Evolutionary conservation across 768 basidiomycete genomes (phyloP), one percentile per base, ranked within the genome.

Genomic region (Rhodotorula babjevae): DNA sequence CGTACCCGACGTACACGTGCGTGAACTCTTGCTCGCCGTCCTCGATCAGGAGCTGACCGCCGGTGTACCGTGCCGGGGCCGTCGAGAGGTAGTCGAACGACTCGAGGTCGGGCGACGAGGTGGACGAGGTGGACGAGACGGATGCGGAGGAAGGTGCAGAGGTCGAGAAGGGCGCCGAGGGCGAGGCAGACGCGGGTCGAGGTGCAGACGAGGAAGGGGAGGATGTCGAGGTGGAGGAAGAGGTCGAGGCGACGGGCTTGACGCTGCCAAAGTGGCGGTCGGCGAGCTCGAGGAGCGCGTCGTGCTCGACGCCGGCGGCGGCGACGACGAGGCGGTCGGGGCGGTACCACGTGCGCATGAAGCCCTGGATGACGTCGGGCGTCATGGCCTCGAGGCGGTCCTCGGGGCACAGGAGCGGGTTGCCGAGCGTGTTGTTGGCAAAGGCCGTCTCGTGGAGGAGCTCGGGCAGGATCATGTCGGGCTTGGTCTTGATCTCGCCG

Each of bases 251-350:
- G 12, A 66, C 65, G 12, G 73, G 83, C 77, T 84, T 87, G 82
- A 83, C 83, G 11, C 86, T 86, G 19, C 91, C 89, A 76, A 98
- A 96, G 79, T 90, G 85, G 80, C 89, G 88, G 80, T 94, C 87
- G 0, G 87, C 86, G 62, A 96, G 84, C 74, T 92, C 89, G 33
- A 97, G 91, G 29, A 99, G 85, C 72, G 92, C 85, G 75, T 91
- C 87, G 79, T 98, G 96, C 18, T 84, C 86, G 86, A 99, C 89
- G 18, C 96, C 96, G 0, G 92, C 90, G 19, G 92, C 94, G 11
- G 95, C 93, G 67, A 98, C 85, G 53, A 98, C 94, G 87, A 99
- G 96, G 65, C 91, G 84, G 79, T 97, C 95, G 0, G 96, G 95
- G 62, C 87, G 84, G 80, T 92, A 97, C 93, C 93, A 96, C 53